These are phyloP conservation scores for Pleurotus salmoneostramineus DNA, from an alignment of 768 basidiomycete genomes.

Conservation along the genomic window DNA sequence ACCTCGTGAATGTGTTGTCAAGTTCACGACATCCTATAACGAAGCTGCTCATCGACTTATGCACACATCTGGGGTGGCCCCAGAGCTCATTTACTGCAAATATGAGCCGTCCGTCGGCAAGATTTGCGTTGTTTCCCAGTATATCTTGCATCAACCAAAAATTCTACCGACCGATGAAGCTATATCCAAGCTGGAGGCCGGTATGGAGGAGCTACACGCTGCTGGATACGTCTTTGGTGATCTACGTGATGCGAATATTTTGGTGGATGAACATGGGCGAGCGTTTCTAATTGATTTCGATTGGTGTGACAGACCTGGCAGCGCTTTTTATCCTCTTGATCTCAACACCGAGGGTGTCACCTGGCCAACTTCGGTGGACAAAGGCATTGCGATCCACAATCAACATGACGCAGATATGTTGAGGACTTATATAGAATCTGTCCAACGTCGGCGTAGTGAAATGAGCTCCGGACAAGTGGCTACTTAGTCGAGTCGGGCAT, in stretches of 20 bases:
- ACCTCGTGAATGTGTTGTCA: background rate
- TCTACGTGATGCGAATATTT: background rate
- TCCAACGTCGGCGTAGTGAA: too few relatives aligned
- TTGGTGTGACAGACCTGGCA: background rate
- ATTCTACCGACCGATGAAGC: background rate
- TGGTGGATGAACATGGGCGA: background rate
- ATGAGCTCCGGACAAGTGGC: too few relatives aligned
- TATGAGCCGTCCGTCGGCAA: background rate
- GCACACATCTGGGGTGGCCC: background rate
- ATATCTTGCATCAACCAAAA: background rate
- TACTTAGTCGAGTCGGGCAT: too few relatives aligned
- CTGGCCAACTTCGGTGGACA: too few relatives aligned
- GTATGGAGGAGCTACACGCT: background rate
- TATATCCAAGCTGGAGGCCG: background rate
- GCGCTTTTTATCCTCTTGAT: background rate
- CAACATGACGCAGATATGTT: too few relatives aligned
- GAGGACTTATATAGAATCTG: too few relatives aligned
- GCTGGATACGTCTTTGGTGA: background rate
- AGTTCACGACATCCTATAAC: background rate
- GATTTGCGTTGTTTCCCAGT: background rate
- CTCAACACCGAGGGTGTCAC: background rate
- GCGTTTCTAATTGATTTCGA: conserved; percentile 1
- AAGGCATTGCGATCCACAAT: too few relatives aligned
- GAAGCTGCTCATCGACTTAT: background rate
- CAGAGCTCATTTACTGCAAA: background rate